Percentiles rank a stretch among this genome's conserved stretches.
Evolutionary conservation across 345 rosid genomes (phyloP).

Genomic region (Pugionium cornutum): DNA sequence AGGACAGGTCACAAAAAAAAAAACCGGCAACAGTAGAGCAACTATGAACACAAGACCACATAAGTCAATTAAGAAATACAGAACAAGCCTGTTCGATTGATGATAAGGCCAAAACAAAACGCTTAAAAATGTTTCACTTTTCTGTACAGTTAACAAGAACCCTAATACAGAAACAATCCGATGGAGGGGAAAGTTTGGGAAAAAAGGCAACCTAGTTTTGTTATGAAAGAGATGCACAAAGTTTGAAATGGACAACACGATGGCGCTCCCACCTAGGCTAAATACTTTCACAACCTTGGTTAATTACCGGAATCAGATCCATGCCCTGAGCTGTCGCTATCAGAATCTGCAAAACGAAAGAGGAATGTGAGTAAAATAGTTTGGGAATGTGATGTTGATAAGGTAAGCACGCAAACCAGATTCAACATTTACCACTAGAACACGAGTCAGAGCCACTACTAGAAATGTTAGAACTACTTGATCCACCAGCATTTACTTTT

Average conservation of each 20-base stretch:
- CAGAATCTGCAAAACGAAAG: constrained; percentile 37
- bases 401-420: constrained; percentile 6
- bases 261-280: constrained; percentile 34
- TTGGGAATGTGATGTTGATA: constrained; percentile 1
- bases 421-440: constrained; percentile 40
- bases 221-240: constrained; percentile 29
- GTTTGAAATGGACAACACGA: constrained; percentile 20
- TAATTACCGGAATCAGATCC: constrained; percentile 34
- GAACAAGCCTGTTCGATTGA: constrained; percentile 20
- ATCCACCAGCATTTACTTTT: constrained; percentile 36
- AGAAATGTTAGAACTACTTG: constrained; percentile 43
- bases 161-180: constrained; percentile 34
- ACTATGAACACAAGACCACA: constrained; percentile 2
- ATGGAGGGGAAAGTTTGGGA: background rate
- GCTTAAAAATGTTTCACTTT: constrained; percentile 11
- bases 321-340: constrained; percentile 37
- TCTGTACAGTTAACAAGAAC: constrained; percentile 38
- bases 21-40: background rate
- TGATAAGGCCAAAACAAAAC: constrained; percentile 22
- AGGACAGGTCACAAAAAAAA: background rate
- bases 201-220: constrained; percentile 26
- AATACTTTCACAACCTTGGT: constrained; percentile 33
- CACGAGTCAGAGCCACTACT: constrained; percentile 44
- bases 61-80: background rate
- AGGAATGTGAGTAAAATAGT: constrained; percentile 16